Percentiles rank a stretch among this genome's conserved stretches.
Conservation (phyloP, 441 rosid genomes). For the Brassica balearica region DNA sequence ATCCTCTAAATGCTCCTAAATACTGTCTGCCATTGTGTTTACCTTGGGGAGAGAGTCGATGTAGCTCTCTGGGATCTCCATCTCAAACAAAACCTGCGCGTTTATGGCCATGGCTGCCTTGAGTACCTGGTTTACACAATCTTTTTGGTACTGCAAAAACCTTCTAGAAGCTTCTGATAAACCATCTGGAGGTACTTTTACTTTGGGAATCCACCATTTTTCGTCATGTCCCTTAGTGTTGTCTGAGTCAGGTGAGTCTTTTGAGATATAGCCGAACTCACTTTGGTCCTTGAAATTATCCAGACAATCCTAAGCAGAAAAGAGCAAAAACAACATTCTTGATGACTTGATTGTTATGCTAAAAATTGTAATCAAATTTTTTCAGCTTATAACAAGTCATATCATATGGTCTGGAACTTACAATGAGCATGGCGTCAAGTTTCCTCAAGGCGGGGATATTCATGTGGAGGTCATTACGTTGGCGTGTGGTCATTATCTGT, state of each 20-base stretch:
- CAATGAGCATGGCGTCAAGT: slow-evolving; percentile 90
- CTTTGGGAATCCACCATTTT: slow-evolving; percentile 73
- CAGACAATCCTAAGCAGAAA: slow-evolving; percentile 64
- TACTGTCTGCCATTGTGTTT: background rate
- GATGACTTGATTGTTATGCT: background rate
- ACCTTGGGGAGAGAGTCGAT: slow-evolving; percentile 76
- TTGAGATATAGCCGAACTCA: slow-evolving; percentile 49
- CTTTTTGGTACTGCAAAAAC: slow-evolving; percentile 59
- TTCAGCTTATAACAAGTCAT: background rate
- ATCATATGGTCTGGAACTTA: slow-evolving; percentile 44
- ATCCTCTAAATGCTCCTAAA: too few species aligned
- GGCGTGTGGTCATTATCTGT: slow-evolving; percentile 89
- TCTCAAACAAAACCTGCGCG: slow-evolving; percentile 62
- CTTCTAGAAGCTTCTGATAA: slow-evolving; percentile 54
- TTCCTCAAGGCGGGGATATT: slow-evolving; percentile 92
- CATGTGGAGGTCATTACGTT: slow-evolving; percentile 87
- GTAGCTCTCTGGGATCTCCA: slow-evolving; percentile 71
- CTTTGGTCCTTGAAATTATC: slow-evolving; percentile 74
- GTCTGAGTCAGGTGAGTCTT: slow-evolving; percentile 44
- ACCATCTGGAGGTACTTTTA: slow-evolving; percentile 60
- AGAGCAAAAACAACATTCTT: background rate
- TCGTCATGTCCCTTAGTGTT: slow-evolving; percentile 49
- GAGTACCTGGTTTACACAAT: slow-evolving; percentile 62
- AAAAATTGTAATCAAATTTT: background rate
- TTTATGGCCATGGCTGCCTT: slow-evolving; percentile 79